Percentiles rank a stretch among this genome's conserved stretches.
These are phyloP conservation scores for Chaetothyriales sp. DNA, from an alignment of 2,329 filamentous ascomycete species.

Conservation along the genomic window DNA sequence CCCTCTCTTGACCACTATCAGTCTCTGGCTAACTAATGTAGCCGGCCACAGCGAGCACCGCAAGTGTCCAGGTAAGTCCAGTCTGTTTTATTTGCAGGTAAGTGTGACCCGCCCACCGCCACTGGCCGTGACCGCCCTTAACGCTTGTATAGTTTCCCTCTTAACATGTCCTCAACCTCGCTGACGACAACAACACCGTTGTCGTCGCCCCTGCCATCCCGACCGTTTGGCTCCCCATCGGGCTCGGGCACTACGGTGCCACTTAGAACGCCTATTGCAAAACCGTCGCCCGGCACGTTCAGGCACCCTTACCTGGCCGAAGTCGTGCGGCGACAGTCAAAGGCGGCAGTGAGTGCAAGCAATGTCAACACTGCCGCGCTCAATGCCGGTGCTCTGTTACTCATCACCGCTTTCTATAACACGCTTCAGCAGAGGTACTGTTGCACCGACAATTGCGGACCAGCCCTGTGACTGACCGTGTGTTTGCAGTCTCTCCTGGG, in stretches of 20 bases:
- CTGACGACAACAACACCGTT: not conserved
- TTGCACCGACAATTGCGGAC: conserved; percentile 9
- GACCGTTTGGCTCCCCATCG: too few relatives aligned
- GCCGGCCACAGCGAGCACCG: not conserved
- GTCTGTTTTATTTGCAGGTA: not conserved
- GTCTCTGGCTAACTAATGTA: not conserved
- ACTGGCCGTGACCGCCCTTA: not conserved
- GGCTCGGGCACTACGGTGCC: not conserved
- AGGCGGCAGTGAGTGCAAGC: conserved; percentile 60
- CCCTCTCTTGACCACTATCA: not conserved
- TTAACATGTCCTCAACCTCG: not conserved
- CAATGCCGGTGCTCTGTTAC: conserved; percentile 45
- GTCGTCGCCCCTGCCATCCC: not conserved
- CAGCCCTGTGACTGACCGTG: conserved; percentile 3
- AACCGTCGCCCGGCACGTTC: conserved; percentile 58
- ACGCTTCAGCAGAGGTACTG: conserved; percentile 12
- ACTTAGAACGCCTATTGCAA: conserved; percentile 5
- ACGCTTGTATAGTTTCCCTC: not conserved
- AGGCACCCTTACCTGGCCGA: conserved; percentile 77
- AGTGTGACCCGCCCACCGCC: not conserved
- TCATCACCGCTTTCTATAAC: conserved; percentile 29
- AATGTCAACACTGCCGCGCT: conserved; percentile 56
- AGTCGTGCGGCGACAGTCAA: conserved; percentile 66
- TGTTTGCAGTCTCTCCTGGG: conserved; percentile 20
- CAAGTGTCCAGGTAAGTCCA: not conserved